phyloP scores from a whole-genome alignment of 345 rosid species.

The Arabis alpina region DNA sequence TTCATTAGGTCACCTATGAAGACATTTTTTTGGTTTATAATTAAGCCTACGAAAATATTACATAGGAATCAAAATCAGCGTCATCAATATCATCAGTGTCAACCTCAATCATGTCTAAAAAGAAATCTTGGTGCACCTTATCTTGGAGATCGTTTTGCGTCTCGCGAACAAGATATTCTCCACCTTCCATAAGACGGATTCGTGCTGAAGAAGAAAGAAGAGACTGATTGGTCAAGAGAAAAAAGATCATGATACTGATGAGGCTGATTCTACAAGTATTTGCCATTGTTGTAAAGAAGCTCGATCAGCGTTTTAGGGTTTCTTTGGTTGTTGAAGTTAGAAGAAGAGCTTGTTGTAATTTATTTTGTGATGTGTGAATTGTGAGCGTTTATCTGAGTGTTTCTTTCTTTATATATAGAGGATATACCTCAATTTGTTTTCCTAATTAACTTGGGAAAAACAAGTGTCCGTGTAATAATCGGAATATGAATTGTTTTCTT shows the following conservation, averaged over 20 bases:
- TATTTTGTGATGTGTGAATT: background rate
- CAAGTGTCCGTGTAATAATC: background rate
- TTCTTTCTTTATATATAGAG: background rate
- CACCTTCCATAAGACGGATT: background rate
- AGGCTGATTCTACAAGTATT: constrained; percentile 23
- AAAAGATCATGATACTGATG: constrained; percentile 15
- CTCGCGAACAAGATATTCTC: background rate
- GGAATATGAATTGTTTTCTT: background rate
- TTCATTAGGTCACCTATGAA: too few relatives aligned
- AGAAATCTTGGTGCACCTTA: background rate
- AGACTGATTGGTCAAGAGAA: constrained; percentile 23
- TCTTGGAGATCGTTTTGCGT: constrained; percentile 9
- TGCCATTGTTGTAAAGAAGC: constrained; percentile 21
- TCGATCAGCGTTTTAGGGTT: background rate
- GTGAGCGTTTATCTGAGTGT: background rate
- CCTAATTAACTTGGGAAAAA: background rate
- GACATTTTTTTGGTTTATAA: too few relatives aligned
- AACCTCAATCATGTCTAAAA: background rate
- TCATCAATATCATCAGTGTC: background rate
- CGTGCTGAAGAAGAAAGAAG: constrained; percentile 18
- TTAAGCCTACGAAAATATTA: too few relatives aligned
- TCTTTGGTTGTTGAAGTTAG: background rate
- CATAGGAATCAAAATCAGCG: too few relatives aligned
- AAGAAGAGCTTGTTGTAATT: background rate
- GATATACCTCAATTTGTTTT: background rate